These are phyloP conservation scores for Diaporthe vexans DNA, from an alignment of 2,329 filamentous ascomycete species.

Conservation along the genomic window DNA sequence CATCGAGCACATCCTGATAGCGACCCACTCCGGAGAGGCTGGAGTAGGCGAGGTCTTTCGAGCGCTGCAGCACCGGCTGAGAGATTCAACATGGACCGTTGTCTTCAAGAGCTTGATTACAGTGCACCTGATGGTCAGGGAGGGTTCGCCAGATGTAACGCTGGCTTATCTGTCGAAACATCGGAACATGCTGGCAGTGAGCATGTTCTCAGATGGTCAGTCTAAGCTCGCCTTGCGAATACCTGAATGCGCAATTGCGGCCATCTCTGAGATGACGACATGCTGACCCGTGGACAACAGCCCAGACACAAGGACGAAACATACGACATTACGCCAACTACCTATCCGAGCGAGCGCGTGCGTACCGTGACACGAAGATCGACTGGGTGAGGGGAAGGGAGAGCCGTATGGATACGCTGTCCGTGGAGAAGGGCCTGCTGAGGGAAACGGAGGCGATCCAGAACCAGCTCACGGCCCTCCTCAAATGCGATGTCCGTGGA, in stretches of 20 bases:
- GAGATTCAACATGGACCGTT: conserved; percentile 99
- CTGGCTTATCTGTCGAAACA: conserved; percentile 87
- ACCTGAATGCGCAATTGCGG: background rate
- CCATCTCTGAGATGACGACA: background rate
- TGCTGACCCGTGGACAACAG: conserved; percentile 61
- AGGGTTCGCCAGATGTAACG: conserved; percentile 91
- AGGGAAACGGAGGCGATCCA: conserved; percentile 94
- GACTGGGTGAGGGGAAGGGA: conserved; percentile 92
- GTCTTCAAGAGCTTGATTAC: conserved; percentile 98
- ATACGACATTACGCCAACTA: conserved; percentile 94
- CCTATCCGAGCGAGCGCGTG: conserved; percentile 83
- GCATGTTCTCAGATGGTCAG: conserved; percentile 92
- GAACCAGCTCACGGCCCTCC: conserved; percentile 84
- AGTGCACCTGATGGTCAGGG: conserved; percentile 96
- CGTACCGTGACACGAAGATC: conserved; percentile 85
- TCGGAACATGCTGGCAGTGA: conserved; percentile 86
- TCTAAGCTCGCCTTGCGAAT: conserved; percentile 42
- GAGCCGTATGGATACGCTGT: conserved; percentile 84
- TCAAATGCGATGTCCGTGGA: conserved; percentile 87
- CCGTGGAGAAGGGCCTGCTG: conserved; percentile 91
- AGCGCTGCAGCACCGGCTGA: conserved; percentile 86
- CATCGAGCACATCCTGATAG: conserved; percentile 96
- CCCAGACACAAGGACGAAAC: conserved; percentile 94
- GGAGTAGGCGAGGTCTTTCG: conserved; percentile 97
- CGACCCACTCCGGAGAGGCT: conserved; percentile 93